Percentiles rank a stretch among this genome's conserved stretches.
Conservation (phyloP, 2,329 filamentous ascomycete genomes). For the Aspergillus latus region DNA sequence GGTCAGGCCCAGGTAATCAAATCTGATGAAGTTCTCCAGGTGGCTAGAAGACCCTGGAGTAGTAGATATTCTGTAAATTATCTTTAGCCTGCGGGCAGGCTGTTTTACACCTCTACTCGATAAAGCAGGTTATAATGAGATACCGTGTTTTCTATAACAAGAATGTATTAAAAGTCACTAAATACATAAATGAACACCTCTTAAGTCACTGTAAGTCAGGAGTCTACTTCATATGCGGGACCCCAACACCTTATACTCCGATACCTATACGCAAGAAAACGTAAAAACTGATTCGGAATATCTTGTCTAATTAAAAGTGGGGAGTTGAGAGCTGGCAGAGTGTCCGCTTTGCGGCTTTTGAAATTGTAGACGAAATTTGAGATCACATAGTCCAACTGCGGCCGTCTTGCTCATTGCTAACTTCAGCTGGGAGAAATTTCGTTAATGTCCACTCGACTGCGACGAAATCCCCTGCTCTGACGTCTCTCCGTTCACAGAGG, state of each 20-base stretch:
- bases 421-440: not conserved
- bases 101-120: too few species aligned
- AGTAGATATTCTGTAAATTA: too few species aligned
- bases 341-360: not conserved
- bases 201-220: not conserved
- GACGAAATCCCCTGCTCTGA: slow-evolving; percentile 6
- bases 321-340: not conserved
- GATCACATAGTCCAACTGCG: not conserved
- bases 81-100: too few species aligned
- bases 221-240: slow-evolving; percentile 20
- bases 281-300: not conserved
- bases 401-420: not conserved
- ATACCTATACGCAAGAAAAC: not conserved
- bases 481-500: slow-evolving; percentile 21
- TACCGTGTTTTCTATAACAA: not conserved
- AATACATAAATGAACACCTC: slow-evolving; percentile 2
- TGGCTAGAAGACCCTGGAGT: too few species aligned
- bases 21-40: too few species aligned
- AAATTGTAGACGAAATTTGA: not conserved
- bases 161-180: slow-evolving; percentile 1
- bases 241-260: slow-evolving; percentile 2
- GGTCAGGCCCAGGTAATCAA: too few species aligned
- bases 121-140: not conserved
- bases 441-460: not conserved
- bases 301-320: not conserved